Base-by-base conservation (phyloP, 2,329 filamentous ascomycete genomes). In the Dendryphion nanum region DNA sequence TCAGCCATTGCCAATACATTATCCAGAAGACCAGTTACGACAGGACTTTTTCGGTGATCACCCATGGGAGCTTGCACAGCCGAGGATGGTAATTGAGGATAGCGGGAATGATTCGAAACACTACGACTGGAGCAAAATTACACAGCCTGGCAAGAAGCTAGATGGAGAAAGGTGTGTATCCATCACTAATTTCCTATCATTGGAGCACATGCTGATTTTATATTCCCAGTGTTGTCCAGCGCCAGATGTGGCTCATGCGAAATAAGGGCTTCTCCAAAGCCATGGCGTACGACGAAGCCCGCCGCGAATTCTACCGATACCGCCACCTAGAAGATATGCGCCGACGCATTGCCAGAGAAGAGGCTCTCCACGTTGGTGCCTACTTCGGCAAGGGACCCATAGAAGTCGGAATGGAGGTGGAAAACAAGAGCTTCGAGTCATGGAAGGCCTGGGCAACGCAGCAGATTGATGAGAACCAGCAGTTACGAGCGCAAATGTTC, bases 31-130 rank as follows among this genome's bases (percentile, higher is more conserved):
- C 68, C 68, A 72, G 43, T 74, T 98, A 57, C 83, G 93, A 47
- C 75, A 70, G 51, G 80, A 83, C 18, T 98, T 97, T 71, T 98
- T 87, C 73, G 81, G 77, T 58, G 91, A 98, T 66, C 93, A 98
- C 64, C 93, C 93, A 4, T 98, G 93, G 93, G 93, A 98, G 69
- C 72, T 98, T 59, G 93, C 93, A 14, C 78, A 91, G 46, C 93
- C 93, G 38, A 78, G 88, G 51, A 76, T 95, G 41, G 74, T 98
- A 32, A 71, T 97, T 7, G 93, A 98, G 69, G 74, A 82, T 51
- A 85, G 91, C 57, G 93, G 93, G 37, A 86, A 85, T 61, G 91
- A 98, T 59, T 74, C 80, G 35, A 79, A 84, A 63, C 74, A 70
- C 38, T 82, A 81, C 55, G 81, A 96, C 66, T 97, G 91, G 91